Evolutionary conservation across 78 protist genomes (phyloP).

Genomic region (Polysphondylium violaceum): DNA sequence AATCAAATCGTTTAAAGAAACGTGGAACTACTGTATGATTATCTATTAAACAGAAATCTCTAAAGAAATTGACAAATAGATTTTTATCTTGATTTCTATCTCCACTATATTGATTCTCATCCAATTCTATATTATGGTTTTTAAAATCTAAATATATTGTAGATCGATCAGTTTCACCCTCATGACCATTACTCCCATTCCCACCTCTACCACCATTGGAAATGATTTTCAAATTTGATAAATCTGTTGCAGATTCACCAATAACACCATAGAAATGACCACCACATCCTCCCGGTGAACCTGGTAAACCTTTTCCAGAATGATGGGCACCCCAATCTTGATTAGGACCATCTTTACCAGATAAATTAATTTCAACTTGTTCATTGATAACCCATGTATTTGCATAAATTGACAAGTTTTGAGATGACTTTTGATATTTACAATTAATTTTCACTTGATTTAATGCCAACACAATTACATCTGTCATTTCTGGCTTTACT

Average conservation of each 20-base stretch:
- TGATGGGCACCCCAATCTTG: neutral
- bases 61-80: neutral
- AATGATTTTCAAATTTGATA: neutral
- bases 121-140: neutral
- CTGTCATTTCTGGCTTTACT: neutral
- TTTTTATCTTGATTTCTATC: neutral
- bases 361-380: neutral
- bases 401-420: neutral
- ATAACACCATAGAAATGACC: neutral
- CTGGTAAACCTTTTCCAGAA: neutral
- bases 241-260: neutral
- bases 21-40: neutral
- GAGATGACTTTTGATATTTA: neutral
- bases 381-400: neutral
- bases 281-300: neutral
- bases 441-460: neutral
- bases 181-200: neutral
- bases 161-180: neutral
- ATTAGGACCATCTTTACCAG: neutral
- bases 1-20: neutral
- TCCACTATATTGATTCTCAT: neutral
- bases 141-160: neutral
- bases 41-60: neutral
- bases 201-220: neutral
- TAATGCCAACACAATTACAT: neutral